Evolutionary conservation across 2,329 filamentous ascomycete genomes (phyloP), one percentile per base, ranked within the genome.

Genomic region (Volutella citrinella): DNA sequence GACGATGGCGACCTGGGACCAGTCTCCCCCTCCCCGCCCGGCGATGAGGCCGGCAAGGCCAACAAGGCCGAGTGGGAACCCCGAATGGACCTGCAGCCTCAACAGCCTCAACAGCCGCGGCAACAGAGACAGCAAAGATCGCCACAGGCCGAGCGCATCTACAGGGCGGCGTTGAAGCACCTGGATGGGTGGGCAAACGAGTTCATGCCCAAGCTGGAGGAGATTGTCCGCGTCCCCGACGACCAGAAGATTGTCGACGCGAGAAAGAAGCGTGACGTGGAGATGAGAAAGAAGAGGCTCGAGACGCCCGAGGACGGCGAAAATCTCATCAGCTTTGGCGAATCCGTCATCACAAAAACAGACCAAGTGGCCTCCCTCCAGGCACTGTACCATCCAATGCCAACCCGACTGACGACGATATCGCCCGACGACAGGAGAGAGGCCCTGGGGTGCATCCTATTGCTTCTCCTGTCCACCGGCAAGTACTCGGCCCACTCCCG

Each of bases 101-200:
- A n/a, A n/a, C n/a, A n/a, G n/a, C n/a, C n/a, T n/a, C n/a, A n/a
- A n/a, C n/a, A n/a, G n/a, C n/a, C n/a, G n/a, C n/a, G n/a, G n/a
- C n/a, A n/a, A n/a, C n/a, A n/a, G n/a, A n/a, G n/a, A n/a, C n/a
- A n/a, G n/a, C n/a, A n/a, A n/a, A n/a, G n/a, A n/a, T 50, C 54
- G 12, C 43, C 48, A 8, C 41, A 60, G 31, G 54, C 59, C 2
- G 35, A 54, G 10, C 44, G 50, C 6, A 55, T 76, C 11, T 63
- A 71, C 15, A 57, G 53, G 17, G 76, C 77, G 6, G 78, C 84
- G 2, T 59, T 93, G 10, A 65, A 71, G 26, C 77, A 86, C 51
- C 87, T 90, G 51, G 80, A 88, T 43, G 75, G 80, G n/a, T 95
- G 89, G 90, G 72, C 80, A 38, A 73, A 78, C 17, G 73, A 78